These are phyloP conservation scores for Pleurozium schreberi DNA, from an alignment of 225 moss, liverwort and hornwort genomes.

Conservation along the genomic window DNA sequence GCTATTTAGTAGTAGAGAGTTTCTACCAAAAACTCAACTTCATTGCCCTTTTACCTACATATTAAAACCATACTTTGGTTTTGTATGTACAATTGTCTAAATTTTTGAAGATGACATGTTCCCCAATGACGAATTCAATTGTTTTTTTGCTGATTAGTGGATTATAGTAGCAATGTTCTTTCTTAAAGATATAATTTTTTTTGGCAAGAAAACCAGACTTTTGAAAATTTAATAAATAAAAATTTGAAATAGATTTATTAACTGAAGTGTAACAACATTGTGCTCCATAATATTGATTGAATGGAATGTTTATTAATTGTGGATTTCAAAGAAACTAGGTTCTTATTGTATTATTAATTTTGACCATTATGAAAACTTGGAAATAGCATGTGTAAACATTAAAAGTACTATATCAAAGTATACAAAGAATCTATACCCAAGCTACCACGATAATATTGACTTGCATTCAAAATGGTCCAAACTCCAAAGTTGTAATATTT, in stretches of 20 bases:
- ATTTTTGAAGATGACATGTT: not conserved
- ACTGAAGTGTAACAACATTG: not conserved
- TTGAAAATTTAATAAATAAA: not conserved
- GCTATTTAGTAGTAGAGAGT: not conserved
- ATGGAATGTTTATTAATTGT: not conserved
- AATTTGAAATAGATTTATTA: not conserved
- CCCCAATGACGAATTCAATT: not conserved
- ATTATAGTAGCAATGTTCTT: not conserved
- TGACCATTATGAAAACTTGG: not conserved
- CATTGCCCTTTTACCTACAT: not conserved
- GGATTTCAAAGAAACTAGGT: too few relatives aligned
- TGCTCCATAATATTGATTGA: not conserved
- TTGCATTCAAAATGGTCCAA: not conserved
- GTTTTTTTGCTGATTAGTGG: not conserved
- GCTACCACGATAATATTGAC: not conserved
- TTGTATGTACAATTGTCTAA: not conserved
- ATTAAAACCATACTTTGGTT: not conserved
- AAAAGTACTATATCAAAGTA: not conserved
- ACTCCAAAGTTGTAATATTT: not conserved
- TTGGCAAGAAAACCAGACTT: fast-evolving
- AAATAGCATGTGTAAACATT: not conserved
- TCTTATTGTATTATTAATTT: not conserved
- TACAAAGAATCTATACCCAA: not conserved
- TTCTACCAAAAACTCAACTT: not conserved
- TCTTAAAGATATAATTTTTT: not conserved